Conservation (phyloP, 202 grass and related monocot species). For the Schoenoplectus tabernaemontani region DNA sequence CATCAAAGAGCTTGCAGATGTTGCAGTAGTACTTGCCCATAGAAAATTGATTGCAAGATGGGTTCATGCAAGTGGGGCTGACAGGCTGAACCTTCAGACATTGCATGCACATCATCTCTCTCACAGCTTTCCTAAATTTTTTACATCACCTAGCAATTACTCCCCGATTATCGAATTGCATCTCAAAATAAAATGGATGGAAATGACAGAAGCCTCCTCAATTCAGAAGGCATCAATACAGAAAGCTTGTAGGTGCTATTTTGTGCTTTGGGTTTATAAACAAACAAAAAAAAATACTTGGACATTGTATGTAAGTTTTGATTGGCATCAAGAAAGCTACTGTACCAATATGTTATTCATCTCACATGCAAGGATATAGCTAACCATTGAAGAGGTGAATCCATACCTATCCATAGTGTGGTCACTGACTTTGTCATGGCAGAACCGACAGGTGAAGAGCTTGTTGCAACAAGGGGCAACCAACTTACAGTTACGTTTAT, state of each 20-base stretch:
- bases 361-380: not conserved
- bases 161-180: conserved; percentile 11
- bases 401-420: conserved; percentile 88
- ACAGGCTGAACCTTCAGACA: conserved; percentile 84
- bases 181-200: conserved; percentile 13
- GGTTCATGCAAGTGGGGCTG: conserved; percentile 56
- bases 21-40: conserved; percentile 93
- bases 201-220: too few species aligned
- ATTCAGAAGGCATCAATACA: not conserved
- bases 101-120: conserved; percentile 94
- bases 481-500: conserved; percentile 92
- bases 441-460: conserved; percentile 88
- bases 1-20: conserved; percentile 97
- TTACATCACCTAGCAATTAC: conserved; percentile 14
- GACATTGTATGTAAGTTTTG: not conserved
- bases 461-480: conserved; percentile 87
- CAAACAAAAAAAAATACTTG: not conserved
- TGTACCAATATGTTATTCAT: not conserved
- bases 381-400: not conserved
- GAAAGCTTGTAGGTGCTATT: too few species aligned
- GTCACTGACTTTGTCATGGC: conserved; percentile 94
- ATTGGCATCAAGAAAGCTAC: not conserved
- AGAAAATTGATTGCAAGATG: conserved; percentile 50
- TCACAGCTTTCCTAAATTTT: conserved; percentile 74
- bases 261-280: not conserved